phyloP scores from a whole-genome alignment of 257 asterid genomes.

The Nicotiana tabacum region DNA sequence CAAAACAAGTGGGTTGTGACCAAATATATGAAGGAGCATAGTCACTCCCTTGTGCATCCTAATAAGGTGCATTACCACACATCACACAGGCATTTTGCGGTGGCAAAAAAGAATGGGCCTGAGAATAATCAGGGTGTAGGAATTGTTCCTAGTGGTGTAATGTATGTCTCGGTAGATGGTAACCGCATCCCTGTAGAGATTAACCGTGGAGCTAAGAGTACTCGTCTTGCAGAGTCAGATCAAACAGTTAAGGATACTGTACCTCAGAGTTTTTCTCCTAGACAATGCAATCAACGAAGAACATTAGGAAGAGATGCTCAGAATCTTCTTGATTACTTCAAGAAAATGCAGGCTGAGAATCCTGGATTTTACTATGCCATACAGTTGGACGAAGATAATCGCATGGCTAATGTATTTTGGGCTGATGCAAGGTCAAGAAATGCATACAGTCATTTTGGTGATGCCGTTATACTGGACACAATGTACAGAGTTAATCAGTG shows the following conservation, averaged over 20 bases:
- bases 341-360: conserved; percentile 89
- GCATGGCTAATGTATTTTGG: conserved; percentile 88
- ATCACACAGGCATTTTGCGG: conserved; percentile 52
- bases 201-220: conserved; percentile 34
- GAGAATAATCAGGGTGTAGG: conserved; percentile 40
- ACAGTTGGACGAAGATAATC: conserved; percentile 86
- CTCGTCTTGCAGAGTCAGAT: conserved; percentile 33
- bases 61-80: conserved; percentile 48
- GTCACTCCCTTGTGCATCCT: conserved; percentile 38
- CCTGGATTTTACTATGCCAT: conserved; percentile 93
- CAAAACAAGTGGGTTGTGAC: conserved; percentile 63
- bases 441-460: conserved; percentile 81
- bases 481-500: conserved; percentile 52
- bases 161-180: conserved; percentile 72
- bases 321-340: conserved; percentile 78
- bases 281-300: conserved; percentile 39
- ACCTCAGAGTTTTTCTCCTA: conserved; percentile 27
- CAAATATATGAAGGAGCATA: conserved; percentile 64
- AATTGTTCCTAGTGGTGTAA: conserved; percentile 66
- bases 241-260: conserved; percentile 26
- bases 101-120: conserved; percentile 35
- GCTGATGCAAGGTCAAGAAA: conserved; percentile 89
- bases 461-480: conserved; percentile 72
- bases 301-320: conserved; percentile 83
- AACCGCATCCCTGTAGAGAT: conserved; percentile 34